Conservation (phyloP, 2,329 filamentous ascomycete species). For the Pseudogymnoascus sp. region DNA sequence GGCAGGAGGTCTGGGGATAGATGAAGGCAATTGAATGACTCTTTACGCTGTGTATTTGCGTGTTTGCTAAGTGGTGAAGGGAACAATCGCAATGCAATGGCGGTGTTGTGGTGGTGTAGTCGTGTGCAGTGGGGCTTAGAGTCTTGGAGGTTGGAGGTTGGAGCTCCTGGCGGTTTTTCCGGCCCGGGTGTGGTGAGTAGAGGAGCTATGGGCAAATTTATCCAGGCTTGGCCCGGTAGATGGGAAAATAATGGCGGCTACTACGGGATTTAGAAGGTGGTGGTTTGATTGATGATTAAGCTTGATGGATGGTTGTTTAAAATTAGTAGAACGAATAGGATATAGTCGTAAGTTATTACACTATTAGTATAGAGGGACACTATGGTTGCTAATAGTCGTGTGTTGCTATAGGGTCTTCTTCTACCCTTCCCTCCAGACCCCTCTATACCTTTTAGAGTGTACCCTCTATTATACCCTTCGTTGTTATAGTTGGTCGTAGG, state of each 20-base stretch:
- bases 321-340: no score
- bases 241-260: not conserved
- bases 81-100: not conserved
- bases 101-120: not conserved
- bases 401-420: not conserved
- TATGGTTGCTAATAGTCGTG: no score
- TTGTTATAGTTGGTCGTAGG: no score
- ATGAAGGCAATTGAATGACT: not conserved
- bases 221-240: not conserved
- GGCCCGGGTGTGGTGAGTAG: not conserved
- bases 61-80: not conserved
- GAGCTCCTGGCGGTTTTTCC: conserved; percentile 1
- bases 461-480: no score
- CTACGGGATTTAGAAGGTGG: not conserved
- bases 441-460: no score
- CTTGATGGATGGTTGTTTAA: no score
- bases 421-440: not conserved
- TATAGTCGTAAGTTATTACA: no score
- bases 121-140: not conserved
- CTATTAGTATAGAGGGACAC: no score
- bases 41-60: not conserved
- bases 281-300: no score
- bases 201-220: not conserved
- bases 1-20: not conserved
- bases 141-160: not conserved